phyloP scores from a whole-genome alignment of 2,329 filamentous ascomycete species.

The Verticillium isaacii region DNA sequence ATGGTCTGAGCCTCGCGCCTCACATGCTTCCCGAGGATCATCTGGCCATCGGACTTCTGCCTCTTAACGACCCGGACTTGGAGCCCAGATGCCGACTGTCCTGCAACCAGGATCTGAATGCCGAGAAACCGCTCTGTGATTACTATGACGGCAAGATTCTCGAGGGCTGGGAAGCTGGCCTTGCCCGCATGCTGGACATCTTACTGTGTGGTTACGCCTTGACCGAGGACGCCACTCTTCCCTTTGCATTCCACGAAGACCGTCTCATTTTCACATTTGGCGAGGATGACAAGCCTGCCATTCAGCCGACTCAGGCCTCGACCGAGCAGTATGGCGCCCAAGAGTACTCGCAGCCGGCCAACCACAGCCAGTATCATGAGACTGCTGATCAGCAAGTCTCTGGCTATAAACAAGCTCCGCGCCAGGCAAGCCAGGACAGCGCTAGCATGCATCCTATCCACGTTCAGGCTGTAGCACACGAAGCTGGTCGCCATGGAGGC shows the following conservation, averaged over 20 bases:
- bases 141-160: slow-evolving; percentile 13
- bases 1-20: slow-evolving; percentile 31
- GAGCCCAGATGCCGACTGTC: slow-evolving; percentile 34
- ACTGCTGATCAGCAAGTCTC: not conserved
- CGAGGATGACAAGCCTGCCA: not conserved
- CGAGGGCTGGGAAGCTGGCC: slow-evolving; percentile 1
- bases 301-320: not conserved
- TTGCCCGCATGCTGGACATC: slow-evolving; percentile 44
- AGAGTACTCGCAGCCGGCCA: not conserved
- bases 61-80: slow-evolving; percentile 32
- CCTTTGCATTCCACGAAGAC: slow-evolving; percentile 20
- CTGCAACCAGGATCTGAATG: slow-evolving; percentile 24
- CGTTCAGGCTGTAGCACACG: not conserved
- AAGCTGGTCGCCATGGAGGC: not conserved
- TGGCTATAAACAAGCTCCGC: not conserved
- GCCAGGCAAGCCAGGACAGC: not conserved
- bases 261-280: not conserved
- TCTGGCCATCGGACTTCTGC: slow-evolving; percentile 37
- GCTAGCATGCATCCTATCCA: not conserved
- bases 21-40: slow-evolving; percentile 51
- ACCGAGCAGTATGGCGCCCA: not conserved
- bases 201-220: slow-evolving; percentile 44
- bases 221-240: slow-evolving; percentile 33
- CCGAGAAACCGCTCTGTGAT: slow-evolving; percentile 35
- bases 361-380: not conserved